phyloP scores from a whole-genome alignment of 352 stramenopile genomes.

The Phytophthora gonapodyides region DNA sequence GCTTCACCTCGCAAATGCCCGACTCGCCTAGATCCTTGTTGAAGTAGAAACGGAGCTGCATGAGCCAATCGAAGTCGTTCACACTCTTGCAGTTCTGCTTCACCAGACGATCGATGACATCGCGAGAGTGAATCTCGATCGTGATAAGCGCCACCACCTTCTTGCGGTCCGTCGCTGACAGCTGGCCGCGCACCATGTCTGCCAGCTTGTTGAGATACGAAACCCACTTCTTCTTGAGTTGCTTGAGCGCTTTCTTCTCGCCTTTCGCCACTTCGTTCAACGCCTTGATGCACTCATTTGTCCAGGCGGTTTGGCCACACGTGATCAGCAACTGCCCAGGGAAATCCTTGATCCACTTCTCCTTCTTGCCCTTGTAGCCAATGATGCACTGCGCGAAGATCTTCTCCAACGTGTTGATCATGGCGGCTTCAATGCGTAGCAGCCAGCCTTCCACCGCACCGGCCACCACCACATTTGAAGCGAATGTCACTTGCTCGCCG shows the following conservation, averaged over 20 bases:
- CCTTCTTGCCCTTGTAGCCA: slow-evolving; percentile 93
- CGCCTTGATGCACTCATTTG: slow-evolving; percentile 93
- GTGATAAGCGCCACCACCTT: slow-evolving; percentile 98
- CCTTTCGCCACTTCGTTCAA: slow-evolving; percentile 90
- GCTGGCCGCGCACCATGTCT: slow-evolving; percentile 91
- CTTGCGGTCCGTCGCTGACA: slow-evolving; percentile 91
- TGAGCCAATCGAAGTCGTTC: slow-evolving; percentile 93
- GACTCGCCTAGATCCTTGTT: slow-evolving; percentile 84
- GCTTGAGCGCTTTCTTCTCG: slow-evolving; percentile 92
- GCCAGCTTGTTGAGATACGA: slow-evolving; percentile 94
- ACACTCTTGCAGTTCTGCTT: slow-evolving; percentile 93
- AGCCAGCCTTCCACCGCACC: slow-evolving; percentile 93
- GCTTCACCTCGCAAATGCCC: slow-evolving; percentile 87
- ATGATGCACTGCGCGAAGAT: slow-evolving; percentile 85
- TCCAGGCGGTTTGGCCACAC: slow-evolving; percentile 92
- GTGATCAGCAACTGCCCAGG: slow-evolving; percentile 93
- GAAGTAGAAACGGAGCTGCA: slow-evolving; percentile 89
- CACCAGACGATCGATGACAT: slow-evolving; percentile 95
- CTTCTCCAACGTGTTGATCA: slow-evolving; percentile 87
- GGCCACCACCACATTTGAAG: slow-evolving; percentile 86
- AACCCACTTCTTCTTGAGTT: slow-evolving; percentile 95
- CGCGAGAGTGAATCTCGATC: slow-evolving; percentile 96
- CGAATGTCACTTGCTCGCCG: slow-evolving; percentile 86
- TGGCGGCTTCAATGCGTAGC: slow-evolving; percentile 78
- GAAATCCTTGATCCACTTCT: slow-evolving; percentile 96